phyloP scores from a whole-genome alignment of 2,329 filamentous ascomycete species.

The Verticillium zaregamsianum region DNA sequence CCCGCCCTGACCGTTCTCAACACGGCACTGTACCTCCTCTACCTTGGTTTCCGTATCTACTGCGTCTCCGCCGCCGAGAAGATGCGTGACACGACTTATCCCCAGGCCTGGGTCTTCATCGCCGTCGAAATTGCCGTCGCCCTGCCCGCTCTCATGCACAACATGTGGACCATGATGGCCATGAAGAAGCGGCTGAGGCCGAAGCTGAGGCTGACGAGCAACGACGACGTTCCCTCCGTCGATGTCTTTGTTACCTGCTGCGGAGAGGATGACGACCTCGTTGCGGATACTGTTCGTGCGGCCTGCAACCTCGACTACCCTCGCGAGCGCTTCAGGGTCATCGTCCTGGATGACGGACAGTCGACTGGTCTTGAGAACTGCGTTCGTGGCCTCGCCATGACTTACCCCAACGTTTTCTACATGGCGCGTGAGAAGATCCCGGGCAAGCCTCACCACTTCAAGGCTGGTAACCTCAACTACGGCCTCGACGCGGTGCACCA shows the following conservation, averaged over 20 bases:
- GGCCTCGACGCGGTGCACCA: conserved; percentile 45
- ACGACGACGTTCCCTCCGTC: conserved; percentile 46
- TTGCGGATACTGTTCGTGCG: conserved; percentile 53
- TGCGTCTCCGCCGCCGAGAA: conserved; percentile 50
- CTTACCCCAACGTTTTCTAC: conserved; percentile 48
- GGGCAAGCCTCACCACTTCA: conserved; percentile 52
- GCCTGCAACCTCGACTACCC: conserved; percentile 54
- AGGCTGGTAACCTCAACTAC: conserved; percentile 62
- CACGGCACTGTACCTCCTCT: conserved; percentile 38
- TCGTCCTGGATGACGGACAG: conserved; percentile 52
- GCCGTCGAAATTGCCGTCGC: conserved; percentile 49
- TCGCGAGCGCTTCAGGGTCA: conserved; percentile 44
- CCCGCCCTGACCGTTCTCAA: conserved; percentile 35
- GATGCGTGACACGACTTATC: conserved; percentile 31
- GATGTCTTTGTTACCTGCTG: conserved; percentile 56
- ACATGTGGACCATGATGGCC: conserved; percentile 53
- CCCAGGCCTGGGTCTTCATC: conserved; percentile 54
- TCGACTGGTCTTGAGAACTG: conserved; percentile 36
- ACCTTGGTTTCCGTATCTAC: conserved; percentile 46
- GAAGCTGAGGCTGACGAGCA: conserved; percentile 42
- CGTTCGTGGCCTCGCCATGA: conserved; percentile 29
- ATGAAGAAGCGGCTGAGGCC: conserved; percentile 50
- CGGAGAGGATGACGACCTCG: conserved; percentile 50
- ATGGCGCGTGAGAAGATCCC: conserved; percentile 45
- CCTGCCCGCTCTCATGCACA: conserved; percentile 52